Evolutionary conservation across 2,329 filamentous ascomycete genomes (phyloP).

Genomic region (Trematosphaeria pertusa): DNA sequence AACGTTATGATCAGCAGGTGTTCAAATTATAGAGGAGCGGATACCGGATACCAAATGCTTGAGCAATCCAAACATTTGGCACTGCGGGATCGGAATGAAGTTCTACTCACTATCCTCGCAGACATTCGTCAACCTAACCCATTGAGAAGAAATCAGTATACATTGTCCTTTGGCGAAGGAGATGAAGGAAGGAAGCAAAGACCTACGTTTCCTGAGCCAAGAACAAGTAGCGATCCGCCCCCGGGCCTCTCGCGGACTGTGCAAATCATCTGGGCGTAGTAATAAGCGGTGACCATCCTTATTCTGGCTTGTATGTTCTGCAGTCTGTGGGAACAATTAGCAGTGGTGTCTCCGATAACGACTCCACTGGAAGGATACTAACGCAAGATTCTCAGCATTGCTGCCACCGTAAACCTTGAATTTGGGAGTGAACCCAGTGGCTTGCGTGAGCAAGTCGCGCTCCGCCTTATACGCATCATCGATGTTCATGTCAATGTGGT

Average conservation of each 20-base stretch:
- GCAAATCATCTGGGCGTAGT: constrained; percentile 69
- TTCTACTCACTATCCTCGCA: constrained; percentile 56
- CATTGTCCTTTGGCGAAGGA: background rate
- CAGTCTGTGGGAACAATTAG: too few relatives aligned
- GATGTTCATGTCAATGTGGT: constrained; percentile 78
- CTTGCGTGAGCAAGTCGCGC: constrained; percentile 64
- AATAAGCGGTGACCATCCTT: constrained; percentile 71
- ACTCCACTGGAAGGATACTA: too few relatives aligned
- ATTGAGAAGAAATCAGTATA: constrained; percentile 44
- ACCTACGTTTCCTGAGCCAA: constrained; percentile 73
- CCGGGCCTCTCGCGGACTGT: constrained; percentile 64
- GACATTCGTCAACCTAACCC: constrained; percentile 50
- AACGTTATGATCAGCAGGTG: too few relatives aligned
- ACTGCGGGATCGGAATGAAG: too few relatives aligned
- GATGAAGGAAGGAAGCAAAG: too few relatives aligned
- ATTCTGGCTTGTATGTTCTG: constrained; percentile 72
- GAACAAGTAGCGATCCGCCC: constrained; percentile 67
- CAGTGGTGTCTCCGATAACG: too few relatives aligned
- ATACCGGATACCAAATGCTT: too few relatives aligned
- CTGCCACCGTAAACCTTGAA: constrained; percentile 71
- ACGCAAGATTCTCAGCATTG: constrained; percentile 66
- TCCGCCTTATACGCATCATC: constrained; percentile 70
- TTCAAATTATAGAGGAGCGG: too few relatives aligned
- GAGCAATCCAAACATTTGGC: too few relatives aligned
- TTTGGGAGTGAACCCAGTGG: constrained; percentile 66